Percentiles rank a stretch among this genome's conserved stretches.
Evolutionary conservation across 75 land plant species (phyloP).

Genomic region (Adiantum capillusveneris): DNA sequence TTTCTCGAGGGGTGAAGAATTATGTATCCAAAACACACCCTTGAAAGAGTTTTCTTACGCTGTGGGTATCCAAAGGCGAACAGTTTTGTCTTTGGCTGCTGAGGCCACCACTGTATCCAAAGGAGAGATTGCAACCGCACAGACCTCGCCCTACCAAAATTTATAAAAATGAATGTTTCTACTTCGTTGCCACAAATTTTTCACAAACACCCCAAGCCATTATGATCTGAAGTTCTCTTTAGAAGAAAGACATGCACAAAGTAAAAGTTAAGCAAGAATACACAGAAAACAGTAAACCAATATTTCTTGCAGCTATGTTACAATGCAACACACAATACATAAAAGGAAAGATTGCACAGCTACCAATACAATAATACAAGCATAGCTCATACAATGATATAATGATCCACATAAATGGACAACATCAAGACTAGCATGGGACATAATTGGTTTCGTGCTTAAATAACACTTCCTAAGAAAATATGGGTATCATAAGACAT

Average conservation of each 20-base stretch:
- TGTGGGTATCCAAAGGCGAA: constrained; percentile 40
- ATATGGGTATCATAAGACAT: too few relatives aligned
- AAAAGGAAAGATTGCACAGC: neutral
- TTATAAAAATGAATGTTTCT: too few relatives aligned
- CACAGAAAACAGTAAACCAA: neutral
- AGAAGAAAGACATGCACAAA: neutral
- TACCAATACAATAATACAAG: neutral
- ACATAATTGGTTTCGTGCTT: neutral
- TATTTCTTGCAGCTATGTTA: neutral
- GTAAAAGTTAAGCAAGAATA: neutral
- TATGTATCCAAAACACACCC: too few relatives aligned
- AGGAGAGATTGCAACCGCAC: constrained; percentile 32
- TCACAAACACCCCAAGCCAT: too few relatives aligned
- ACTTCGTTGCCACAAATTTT: too few relatives aligned
- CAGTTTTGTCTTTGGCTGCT: constrained; percentile 34
- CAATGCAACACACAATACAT: neutral
- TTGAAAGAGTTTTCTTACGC: constrained; percentile 14
- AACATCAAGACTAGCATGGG: neutral
- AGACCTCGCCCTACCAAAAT: constrained; percentile 30
- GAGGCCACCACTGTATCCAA: constrained; percentile 40
- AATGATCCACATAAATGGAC: neutral
- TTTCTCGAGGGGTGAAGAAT: too few relatives aligned
- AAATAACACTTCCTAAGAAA: too few relatives aligned
- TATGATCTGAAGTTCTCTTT: too few relatives aligned
- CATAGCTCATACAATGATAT: neutral